Evolutionary conservation across 345 rosid species (phyloP), one percentile per base, ranked within the genome.

Genomic region (Syzygium grande): DNA sequence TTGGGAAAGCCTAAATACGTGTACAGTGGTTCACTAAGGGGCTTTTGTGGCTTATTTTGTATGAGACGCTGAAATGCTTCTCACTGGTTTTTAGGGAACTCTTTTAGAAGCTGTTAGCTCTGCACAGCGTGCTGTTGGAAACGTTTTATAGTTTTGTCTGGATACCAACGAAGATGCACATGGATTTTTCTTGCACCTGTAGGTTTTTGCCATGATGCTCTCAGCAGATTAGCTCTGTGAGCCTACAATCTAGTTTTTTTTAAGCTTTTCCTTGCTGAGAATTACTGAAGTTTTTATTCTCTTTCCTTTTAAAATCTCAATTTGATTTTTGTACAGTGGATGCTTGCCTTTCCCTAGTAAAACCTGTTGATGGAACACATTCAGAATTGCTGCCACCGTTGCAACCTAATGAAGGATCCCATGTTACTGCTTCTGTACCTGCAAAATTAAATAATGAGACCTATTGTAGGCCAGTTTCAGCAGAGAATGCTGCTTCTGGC

Each of bases 321-420:
- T 27, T 86, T 87, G 41, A 27, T 51, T 19, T 85, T 52, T 56
- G 53, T 91, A 86, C 92, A 92, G 96, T 80, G 85, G 92, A 89
- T 87, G 86, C 88, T 30, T 86, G 73, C 87, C 90, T 85, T 73
- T 88, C 79, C 61, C 93, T 85, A 89, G 94, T 90, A 68, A 92
- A 90, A 89, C 89, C 91, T 23, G 86, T 86, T 87, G 92, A 88
- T 83, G 96, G 90, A 92, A 91, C 84, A 29, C 86, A 85, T 65
- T 53, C 88, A 27, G 87, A 85, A 89, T 85, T 88, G 88, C 84
- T 84, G 65, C 86, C 17, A 53, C 85, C 90, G 30, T 84, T 85
- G 29, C 85, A 89, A 41, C 90, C 86, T 22, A 88, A 87, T 88
- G 92, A 87, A 88, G 87, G 84, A 84, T 90, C 93, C 65, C 13